Base-by-base conservation (phyloP, 2,329 filamentous ascomycete genomes). In the Phyllosticta paracitricarpa region DNA sequence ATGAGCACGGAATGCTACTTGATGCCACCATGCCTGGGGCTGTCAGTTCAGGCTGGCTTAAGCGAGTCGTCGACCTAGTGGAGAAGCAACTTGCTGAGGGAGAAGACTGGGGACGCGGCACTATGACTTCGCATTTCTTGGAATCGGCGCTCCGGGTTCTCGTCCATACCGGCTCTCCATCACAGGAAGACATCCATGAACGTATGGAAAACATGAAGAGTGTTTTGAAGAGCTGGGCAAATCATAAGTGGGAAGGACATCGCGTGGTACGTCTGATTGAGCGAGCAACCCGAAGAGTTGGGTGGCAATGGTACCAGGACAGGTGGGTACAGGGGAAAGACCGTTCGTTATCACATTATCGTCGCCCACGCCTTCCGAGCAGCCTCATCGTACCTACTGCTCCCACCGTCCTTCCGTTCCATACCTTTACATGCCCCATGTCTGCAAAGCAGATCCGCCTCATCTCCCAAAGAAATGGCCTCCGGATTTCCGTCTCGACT, bases 341-440 rank as follows among this genome's bases (percentile, higher is more conserved):
- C 61, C 81, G 84, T 24, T 75, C 82, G 3, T 66, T 76, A 6
- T 80, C 80, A 10, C 80, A 77, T 66, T 97, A 97, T 72, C 76
- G 78, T 35, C 81, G 94, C 58, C 89, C 90, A 10, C 85, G 84
- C 63, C 78, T 96, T 10, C 94, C 93, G 3, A 74, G 80, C 2
- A 82, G 81, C 52, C 79, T 99, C 33, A 83, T 88, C 0, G 82
- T 96, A 9, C 94, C 94, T 3, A 86, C 89, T 30, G 93, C 94
- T 5, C 94, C 94, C 2, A 99, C 94, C 0, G 92, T 99, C 1
- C 80, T 99, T 0, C 94, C 94, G 0, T 99, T 99, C 70, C 94
- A 99, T 73, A 97, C 94, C 0, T 99, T 99, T 70, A 99, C 94
- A 1, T 96, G 89, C 65, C 94, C 94, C 0, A 79, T 99, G 65